phyloP scores from a whole-genome alignment of 768 basidiomycete species.

The Pholiota microspora region DNA sequence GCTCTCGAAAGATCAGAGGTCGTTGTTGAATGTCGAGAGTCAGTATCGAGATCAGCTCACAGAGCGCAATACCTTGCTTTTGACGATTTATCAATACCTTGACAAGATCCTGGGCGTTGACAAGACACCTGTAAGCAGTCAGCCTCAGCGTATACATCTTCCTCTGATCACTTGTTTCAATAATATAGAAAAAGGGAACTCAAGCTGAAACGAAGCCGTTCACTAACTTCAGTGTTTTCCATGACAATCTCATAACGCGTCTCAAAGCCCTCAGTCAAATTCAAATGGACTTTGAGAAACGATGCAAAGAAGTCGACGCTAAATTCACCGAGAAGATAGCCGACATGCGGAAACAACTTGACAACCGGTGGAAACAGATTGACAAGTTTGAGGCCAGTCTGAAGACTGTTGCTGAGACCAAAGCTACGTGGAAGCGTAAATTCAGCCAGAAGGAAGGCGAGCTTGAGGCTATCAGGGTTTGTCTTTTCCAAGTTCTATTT shows the following conservation, averaged over 20 bases:
- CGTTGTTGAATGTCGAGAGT: conserved; percentile 65
- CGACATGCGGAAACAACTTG: conserved; percentile 84
- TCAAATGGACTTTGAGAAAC: conserved; percentile 83
- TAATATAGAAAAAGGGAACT: conserved; percentile 63
- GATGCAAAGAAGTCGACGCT: conserved; percentile 74
- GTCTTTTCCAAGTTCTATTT: conserved; percentile 11
- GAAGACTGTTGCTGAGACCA: conserved; percentile 79
- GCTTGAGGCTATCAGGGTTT: conserved; percentile 80
- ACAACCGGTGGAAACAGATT: conserved; percentile 85
- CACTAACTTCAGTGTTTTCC: conserved; percentile 91
- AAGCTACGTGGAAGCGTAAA: conserved; percentile 81
- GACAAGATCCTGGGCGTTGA: conserved; percentile 92
- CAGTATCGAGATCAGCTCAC: conserved; percentile 91
- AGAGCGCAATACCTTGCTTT: conserved; percentile 86
- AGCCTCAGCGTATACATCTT: not conserved
- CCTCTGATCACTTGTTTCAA: not conserved
- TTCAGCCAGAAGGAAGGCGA: conserved; percentile 86
- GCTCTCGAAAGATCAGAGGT: conserved; percentile 80
- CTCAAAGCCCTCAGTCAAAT: conserved; percentile 84
- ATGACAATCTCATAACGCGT: conserved; percentile 88
- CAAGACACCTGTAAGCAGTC: conserved; percentile 67
- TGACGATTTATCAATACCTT: conserved; percentile 94
- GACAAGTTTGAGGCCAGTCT: conserved; percentile 90
- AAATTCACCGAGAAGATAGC: conserved; percentile 70
- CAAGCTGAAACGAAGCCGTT: conserved; percentile 88